Evolutionary conservation across 306 rosid species (phyloP).

Genomic region (Quercus wislizeni): DNA sequence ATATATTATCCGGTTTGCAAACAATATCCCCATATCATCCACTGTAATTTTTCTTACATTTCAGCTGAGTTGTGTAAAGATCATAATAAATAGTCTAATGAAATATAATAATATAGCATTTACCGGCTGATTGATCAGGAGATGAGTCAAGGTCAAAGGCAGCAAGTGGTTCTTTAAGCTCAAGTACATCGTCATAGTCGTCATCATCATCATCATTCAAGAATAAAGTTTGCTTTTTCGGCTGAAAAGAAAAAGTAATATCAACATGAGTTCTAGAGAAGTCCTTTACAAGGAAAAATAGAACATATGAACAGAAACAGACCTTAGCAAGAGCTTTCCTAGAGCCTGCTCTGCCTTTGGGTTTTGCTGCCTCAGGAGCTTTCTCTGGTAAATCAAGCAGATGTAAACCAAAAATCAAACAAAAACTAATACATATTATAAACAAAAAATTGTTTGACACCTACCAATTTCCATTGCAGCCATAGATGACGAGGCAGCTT

Average conservation of each 20-base stretch:
- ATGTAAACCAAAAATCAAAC: background rate
- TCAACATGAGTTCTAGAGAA: background rate
- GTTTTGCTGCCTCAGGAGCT: constrained; percentile 48
- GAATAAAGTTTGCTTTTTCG: constrained; percentile 30
- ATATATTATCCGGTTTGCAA: background rate
- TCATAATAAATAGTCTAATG: background rate
- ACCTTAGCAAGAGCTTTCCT: constrained; percentile 61
- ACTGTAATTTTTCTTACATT: background rate
- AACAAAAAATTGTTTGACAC: background rate
- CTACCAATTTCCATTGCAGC: constrained; percentile 71
- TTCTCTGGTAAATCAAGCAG: constrained; percentile 37
- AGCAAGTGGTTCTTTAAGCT: constrained; percentile 88
- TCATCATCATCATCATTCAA: constrained; percentile 41
- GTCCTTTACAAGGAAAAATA: background rate
- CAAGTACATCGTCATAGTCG: constrained; percentile 49
- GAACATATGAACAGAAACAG: background rate
- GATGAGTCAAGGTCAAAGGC: constrained; percentile 77
- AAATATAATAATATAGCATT: background rate
- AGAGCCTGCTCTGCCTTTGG: constrained; percentile 51
- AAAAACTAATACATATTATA: background rate
- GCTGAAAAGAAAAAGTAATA: constrained; percentile 13
- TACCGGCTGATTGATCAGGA: constrained; percentile 61
- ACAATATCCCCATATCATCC: background rate
- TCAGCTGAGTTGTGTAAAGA: background rate
- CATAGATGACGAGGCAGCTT: constrained; percentile 26